These are phyloP conservation scores for Neonectria coccinea DNA, from an alignment of 2,329 filamentous ascomycete genomes.

Conservation along the genomic window DNA sequence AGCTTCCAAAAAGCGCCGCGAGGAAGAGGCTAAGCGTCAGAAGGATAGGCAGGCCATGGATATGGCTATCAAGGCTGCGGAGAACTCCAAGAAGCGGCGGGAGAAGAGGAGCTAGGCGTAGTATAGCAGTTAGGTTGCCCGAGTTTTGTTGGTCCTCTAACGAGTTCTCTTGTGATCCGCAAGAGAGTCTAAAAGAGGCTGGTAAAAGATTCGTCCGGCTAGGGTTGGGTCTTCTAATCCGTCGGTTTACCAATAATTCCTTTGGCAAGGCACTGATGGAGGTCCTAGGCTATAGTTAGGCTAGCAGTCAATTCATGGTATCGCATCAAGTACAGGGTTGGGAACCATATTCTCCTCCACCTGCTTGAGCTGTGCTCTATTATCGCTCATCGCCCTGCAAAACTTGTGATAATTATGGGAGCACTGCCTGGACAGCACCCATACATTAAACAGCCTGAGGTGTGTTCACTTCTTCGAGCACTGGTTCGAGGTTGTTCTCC, in stretches of 20 bases:
- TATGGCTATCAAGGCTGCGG: background rate
- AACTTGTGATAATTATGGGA: too few species aligned
- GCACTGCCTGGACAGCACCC: too few species aligned
- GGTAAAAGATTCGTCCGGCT: background rate
- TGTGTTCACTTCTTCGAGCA: too few species aligned
- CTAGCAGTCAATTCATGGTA: background rate
- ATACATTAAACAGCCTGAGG: too few species aligned
- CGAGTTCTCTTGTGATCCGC: background rate
- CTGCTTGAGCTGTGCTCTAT: too few species aligned
- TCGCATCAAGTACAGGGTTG: background rate
- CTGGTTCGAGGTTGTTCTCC: too few species aligned
- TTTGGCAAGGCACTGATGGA: background rate
- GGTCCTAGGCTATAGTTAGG: background rate
- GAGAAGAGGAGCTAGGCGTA: background rate
- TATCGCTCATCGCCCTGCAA: too few species aligned
- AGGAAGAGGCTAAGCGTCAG: background rate
- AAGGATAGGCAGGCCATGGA: background rate
- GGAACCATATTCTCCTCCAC: background rate
- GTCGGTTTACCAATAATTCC: background rate
- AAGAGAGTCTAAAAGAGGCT: background rate
- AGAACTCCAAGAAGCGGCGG: background rate
- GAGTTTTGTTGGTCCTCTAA: background rate
- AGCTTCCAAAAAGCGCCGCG: background rate
- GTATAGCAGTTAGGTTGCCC: background rate
- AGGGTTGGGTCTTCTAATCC: background rate